Base-by-base conservation (phyloP, 805 yeast genomes). In the Komagataella ulmi region DNA sequence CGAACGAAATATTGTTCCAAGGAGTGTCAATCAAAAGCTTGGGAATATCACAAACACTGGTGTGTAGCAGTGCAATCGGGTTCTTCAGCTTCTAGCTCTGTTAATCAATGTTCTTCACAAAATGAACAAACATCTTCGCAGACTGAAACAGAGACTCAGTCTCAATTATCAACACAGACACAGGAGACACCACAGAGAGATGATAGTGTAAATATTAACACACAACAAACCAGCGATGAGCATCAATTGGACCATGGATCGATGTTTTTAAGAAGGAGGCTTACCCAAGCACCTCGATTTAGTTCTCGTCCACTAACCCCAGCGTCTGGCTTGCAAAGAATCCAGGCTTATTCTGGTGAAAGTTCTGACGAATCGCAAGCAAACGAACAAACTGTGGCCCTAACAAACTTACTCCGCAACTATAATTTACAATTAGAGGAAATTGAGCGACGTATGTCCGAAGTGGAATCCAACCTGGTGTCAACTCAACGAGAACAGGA, bases 21-120 rank as follows among this genome's bases (percentile, higher is more conserved):
- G 58, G 88, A 84, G 51, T 91, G 99, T 65, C 99, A 91, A 67
- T 75, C 88, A 59, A 77, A 76, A 56, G 95, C 97, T 0, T 91
- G 98, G 98, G 77, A 79, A 14, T 87, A 84, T 62, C 99, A 91
- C 71, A 79, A 93, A 58, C 87, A 88, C 64, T 91, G 99, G 99
- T 91, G 99, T 65, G 77, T 80, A 48, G 80, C 67, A 53, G 66
- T 71, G 23, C 23, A 21, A 21, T 21, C 23, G 3, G 23, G 23
- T 43, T 65, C 65, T 44, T 60, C 68, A n/a, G 55, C 59, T 3
- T 46, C 54, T n/a, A 51, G 58, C 47, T 51, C 60, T n/a, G 40
- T 30, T 14, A 30, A 30, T 59, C 1, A 61, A 63, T 7, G 65
- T 59, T 7, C 40, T 30, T 30, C 40, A 8, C 51, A 6, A 43